These are phyloP conservation scores for Dendryphion nanum DNA, from an alignment of 2,329 filamentous ascomycete species.

Conservation along the genomic window DNA sequence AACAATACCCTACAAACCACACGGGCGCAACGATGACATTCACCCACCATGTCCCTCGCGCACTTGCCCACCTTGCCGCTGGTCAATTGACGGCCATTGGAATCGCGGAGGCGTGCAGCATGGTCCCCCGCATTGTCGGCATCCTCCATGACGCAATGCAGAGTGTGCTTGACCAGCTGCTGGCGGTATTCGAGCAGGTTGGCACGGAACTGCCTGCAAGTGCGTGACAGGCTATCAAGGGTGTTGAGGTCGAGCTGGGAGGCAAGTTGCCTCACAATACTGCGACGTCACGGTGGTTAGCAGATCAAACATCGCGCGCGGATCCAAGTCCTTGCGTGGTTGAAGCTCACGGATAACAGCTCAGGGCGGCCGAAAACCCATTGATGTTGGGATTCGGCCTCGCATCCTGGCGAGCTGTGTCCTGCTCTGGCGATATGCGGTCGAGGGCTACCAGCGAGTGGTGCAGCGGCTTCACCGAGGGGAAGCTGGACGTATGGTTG, in stretches of 20 bases:
- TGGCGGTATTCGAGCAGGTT: slow-evolving; percentile 76
- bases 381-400: slow-evolving; percentile 55
- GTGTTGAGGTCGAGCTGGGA: slow-evolving; percentile 81
- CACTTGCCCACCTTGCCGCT: slow-evolving; percentile 73
- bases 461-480: slow-evolving; percentile 26
- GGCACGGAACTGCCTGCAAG: slow-evolving; percentile 75
- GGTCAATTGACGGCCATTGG: slow-evolving; percentile 38
- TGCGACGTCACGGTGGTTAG: slow-evolving; percentile 44
- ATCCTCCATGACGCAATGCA: slow-evolving; percentile 76
- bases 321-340: slow-evolving; percentile 30
- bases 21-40: slow-evolving; percentile 74
- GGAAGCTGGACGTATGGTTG: slow-evolving; percentile 16
- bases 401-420: slow-evolving; percentile 19
- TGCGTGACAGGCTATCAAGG: slow-evolving; percentile 77
- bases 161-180: slow-evolving; percentile 69
- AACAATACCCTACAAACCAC: slow-evolving; percentile 86
- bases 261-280: slow-evolving; percentile 74
- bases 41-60: slow-evolving; percentile 81
- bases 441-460: slow-evolving; percentile 19
- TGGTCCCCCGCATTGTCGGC: slow-evolving; percentile 54
- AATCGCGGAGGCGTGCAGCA: slow-evolving; percentile 32
- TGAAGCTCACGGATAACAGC: slow-evolving; percentile 66
- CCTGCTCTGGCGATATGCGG: slow-evolving; percentile 8
- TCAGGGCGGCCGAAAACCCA: slow-evolving; percentile 61
- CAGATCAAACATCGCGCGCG: slow-evolving; percentile 17